Evolutionary conservation across 176 grass and related monocot species (phyloP).

Genomic region (Bolboschoenus planiculmis): DNA sequence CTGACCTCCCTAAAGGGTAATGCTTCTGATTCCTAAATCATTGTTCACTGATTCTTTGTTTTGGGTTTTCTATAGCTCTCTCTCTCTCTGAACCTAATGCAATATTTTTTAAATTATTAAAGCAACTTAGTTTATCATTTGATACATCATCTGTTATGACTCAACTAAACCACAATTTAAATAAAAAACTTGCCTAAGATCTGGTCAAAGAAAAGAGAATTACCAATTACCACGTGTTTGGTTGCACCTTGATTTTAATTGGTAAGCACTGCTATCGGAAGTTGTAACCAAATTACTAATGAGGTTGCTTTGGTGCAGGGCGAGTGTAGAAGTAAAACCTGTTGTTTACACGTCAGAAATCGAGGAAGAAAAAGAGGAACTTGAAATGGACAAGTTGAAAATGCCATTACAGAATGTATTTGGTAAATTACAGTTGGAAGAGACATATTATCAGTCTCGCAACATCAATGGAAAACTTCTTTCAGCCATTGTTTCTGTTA

Average conservation of each 20-base stretch:
- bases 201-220: neutral
- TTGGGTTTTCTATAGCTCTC: neutral
- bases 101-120: neutral
- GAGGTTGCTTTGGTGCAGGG: constrained; percentile 35
- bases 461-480: constrained; percentile 43
- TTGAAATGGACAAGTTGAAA: constrained; percentile 13
- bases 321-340: constrained; percentile 74
- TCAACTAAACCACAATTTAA: neutral
- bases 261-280: constrained; percentile 8
- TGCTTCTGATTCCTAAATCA: neutral
- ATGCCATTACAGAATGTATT: constrained; percentile 19
- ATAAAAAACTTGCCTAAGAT: neutral
- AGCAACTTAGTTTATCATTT: neutral
- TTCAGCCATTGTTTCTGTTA: constrained; percentile 56
- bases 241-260: neutral
- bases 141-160: neutral
- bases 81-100: neutral
- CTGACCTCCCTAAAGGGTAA: constrained; percentile 91
- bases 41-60: constrained; percentile 8
- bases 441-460: constrained; percentile 45
- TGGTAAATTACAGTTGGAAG: constrained; percentile 30
- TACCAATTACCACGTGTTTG: neutral
- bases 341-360: constrained; percentile 38
- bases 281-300: neutral
- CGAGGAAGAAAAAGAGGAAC: constrained; percentile 25